Evolutionary conservation across 176 grass and related monocot genomes (phyloP), one percentile per base, ranked within the genome.

Genomic region (Tillandsia leiboldiana): DNA sequence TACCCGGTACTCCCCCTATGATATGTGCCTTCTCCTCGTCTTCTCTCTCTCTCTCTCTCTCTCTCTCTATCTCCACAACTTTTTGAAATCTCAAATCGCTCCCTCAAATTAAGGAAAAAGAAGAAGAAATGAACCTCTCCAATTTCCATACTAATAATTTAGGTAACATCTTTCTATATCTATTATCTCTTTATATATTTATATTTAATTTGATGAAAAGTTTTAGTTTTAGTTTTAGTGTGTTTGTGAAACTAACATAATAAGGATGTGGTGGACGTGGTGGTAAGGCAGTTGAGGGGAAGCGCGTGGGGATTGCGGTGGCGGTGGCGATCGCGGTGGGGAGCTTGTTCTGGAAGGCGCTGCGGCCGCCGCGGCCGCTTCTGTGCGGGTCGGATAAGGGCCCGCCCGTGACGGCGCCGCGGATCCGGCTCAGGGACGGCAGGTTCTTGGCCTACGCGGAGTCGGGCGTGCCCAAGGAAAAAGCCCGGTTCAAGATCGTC

Each of bases 401-500:
- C 0, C 66, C 78, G 33, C 81, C 81, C 18, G 87, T 85, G 14
- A 85, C 91, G 51, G 75, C 91, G 81, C 69, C 72, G 3, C 56
- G 79, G 91, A 77, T 90, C 14, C 15, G 78, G 58, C 84, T 96
- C 28, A 73, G 73, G 61, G 87, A 96, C 61, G 91, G 91, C 1
- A 68, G 91, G 1, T 85, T 86, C 81, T 74, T 96, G 63, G 84
- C 91, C 2, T 96, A 96, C 81, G 65, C 79, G 10, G 91, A 90
- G 87, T 76, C 79, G 26, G 91, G 91, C 10, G 91, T 26, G 67
- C 54, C 78, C 27, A 90, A 72, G 81, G 87, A 87, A 51, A 75
- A 63, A 24, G 91, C 91, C 48, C 22, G 79, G 18, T 82, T 71
- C 81, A 90, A 73, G 81, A 83, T 96, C 82, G 76, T 96, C 66